Evolutionary conservation across 2,329 filamentous ascomycete genomes (phyloP).

Genomic region (Penicillium palitans): DNA sequence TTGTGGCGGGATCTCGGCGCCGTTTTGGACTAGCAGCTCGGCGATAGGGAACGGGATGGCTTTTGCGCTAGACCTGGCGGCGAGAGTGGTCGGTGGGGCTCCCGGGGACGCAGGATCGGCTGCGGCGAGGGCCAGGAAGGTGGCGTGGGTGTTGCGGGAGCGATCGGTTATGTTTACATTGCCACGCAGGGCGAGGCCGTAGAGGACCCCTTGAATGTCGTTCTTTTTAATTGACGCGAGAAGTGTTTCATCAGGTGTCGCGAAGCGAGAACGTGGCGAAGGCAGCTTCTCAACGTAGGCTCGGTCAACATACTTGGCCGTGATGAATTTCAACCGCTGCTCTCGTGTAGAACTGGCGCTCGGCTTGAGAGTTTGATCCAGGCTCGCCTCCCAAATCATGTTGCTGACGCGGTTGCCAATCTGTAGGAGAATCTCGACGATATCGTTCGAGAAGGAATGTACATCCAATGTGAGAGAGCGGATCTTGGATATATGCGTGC

Average conservation of each 20-base stretch:
- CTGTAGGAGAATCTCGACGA: constrained; percentile 86
- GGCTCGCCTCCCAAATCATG: constrained; percentile 88
- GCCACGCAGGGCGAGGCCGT: constrained; percentile 81
- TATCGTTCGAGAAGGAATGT: constrained; percentile 93
- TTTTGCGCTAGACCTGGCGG: constrained; percentile 34
- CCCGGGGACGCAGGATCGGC: constrained; percentile 83
- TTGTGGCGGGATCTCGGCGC: constrained; percentile 76
- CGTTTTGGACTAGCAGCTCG: constrained; percentile 89
- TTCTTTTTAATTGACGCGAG: constrained; percentile 94
- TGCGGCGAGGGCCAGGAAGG: constrained; percentile 88
- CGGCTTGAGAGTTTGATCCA: constrained; percentile 75
- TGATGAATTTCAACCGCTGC: constrained; percentile 92
- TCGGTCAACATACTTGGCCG: constrained; percentile 85
- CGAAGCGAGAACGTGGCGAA: constrained; percentile 70
- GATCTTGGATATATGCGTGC: constrained; percentile 97
- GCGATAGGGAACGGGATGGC: constrained; percentile 78
- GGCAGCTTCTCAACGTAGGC: constrained; percentile 75
- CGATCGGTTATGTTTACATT: constrained; percentile 86
- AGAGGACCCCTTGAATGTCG: constrained; percentile 89
- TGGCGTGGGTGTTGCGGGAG: constrained; percentile 80
- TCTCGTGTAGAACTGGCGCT: constrained; percentile 77
- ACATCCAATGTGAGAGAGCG: constrained; percentile 93
- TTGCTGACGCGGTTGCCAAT: constrained; percentile 95
- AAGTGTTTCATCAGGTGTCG: constrained; percentile 80
- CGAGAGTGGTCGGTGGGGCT: constrained; percentile 40